Evolutionary conservation across 1,139 yeast genomes (phyloP), one percentile per base, ranked within the genome.

Genomic region (Saccharomyces hybrid): DNA sequence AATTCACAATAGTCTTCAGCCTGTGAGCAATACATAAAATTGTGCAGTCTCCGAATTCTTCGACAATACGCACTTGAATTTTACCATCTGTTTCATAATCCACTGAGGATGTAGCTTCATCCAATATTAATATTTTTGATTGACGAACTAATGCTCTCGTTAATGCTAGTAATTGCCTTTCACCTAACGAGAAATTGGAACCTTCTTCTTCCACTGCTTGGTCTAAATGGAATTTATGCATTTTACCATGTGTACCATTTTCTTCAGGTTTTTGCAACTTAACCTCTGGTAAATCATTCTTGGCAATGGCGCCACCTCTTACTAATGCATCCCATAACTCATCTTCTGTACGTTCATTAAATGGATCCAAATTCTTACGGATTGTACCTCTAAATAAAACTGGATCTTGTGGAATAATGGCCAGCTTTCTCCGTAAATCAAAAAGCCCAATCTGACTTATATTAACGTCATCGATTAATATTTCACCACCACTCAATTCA

Each of bases 91-190:
- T 86, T 60, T 82, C 88, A 64, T 83, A 84, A 67, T 87, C 95
- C 47, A 87, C 93, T 8, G 87, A 82, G 0, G 95, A 86, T 0
- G 95, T 87, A 14, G 95, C 95, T 68, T 87, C 95, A 67, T 87
- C 95, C 56, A 87, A 70, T 57, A 87, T 82, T 60, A 87, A 73
- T 55, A 87, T 81, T 64, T 78, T 81, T 4, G 88, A 75, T 51
- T 80, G 77, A 58, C 88, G 78, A n/a, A 86, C 88, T 58, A 87
- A 73, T 0, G 95, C 91, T 61, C 95, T 78, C 0, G 93, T 88
- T 60, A 87, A 77, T 1, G 93, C 86, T 54, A 87, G 71, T 59
- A 87, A 71, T 69, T 87, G 95, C 53, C 88, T 78, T 68, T 87
- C 93, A 49, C 95, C 95, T 29, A 86, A 75, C 3, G 91, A 85